phyloP scores from a whole-genome alignment of 441 rosid genomes.

The Erysimum cheiri region DNA sequence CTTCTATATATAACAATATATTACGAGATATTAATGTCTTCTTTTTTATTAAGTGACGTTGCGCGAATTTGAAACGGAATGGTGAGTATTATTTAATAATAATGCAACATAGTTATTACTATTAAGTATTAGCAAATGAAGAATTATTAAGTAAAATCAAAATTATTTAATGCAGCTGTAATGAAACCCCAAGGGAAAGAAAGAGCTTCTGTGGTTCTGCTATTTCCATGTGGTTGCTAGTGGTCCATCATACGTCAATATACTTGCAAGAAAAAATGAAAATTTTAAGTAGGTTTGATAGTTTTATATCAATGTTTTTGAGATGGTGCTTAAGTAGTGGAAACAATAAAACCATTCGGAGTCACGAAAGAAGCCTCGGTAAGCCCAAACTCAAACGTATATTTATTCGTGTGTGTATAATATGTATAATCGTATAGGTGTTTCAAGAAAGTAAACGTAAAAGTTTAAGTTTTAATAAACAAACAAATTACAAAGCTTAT shows the following conservation, averaged over 20 bases:
- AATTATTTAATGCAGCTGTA: constrained; percentile 38
- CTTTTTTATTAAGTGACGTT: not conserved
- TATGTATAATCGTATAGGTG: not conserved
- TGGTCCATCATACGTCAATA: constrained; percentile 37
- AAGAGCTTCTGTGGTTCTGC: constrained; percentile 37
- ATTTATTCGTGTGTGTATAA: not conserved
- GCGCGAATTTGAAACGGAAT: constrained; percentile 23
- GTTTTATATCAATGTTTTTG: constrained; percentile 12
- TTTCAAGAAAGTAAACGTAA: not conserved
- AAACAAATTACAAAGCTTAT: not conserved
- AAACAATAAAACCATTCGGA: constrained; percentile 20
- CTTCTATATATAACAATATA: not conserved
- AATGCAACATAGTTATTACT: constrained; percentile 6
- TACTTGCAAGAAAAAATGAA: not conserved
- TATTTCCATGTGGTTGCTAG: constrained; percentile 41
- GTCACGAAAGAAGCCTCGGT: constrained; percentile 38
- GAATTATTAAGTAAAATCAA: constrained; percentile 38
- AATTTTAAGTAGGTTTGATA: not conserved
- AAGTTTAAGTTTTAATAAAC: not conserved
- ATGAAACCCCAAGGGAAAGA: constrained; percentile 37
- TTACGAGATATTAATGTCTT: not conserved
- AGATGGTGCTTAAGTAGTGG: constrained; percentile 45
- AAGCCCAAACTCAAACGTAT: constrained; percentile 20
- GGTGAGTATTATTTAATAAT: constrained; percentile 24
- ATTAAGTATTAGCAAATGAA: not conserved